phyloP scores from a whole-genome alignment of 768 basidiomycete species.

The Pisolithus orientalis region DNA sequence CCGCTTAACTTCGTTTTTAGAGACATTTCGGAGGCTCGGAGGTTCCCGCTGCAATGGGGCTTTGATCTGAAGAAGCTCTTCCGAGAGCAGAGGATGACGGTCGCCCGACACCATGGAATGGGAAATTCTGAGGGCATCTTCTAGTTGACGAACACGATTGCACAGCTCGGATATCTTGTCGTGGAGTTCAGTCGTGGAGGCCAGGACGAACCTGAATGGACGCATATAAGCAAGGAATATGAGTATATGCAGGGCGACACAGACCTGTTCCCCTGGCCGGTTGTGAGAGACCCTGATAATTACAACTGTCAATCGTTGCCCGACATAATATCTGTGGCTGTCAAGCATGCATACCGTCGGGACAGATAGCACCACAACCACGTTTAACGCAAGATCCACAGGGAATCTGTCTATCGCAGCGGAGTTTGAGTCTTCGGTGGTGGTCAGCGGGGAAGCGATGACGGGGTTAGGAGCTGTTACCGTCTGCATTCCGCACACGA shows the following conservation, averaged over 20 bases:
- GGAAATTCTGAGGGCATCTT: slow-evolving; percentile 58
- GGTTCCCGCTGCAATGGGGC: slow-evolving; percentile 68
- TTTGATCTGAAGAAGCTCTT: slow-evolving; percentile 71
- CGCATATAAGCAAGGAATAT: slow-evolving; percentile 2
- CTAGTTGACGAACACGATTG: slow-evolving; percentile 68
- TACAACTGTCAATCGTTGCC: background rate
- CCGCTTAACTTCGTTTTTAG: slow-evolving; percentile 41
- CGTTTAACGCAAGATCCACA: slow-evolving; percentile 79
- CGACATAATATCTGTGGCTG: slow-evolving; percentile 10
- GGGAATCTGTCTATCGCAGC: slow-evolving; percentile 69
- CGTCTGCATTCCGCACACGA: slow-evolving; percentile 79
- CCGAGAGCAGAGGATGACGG: slow-evolving; percentile 59
- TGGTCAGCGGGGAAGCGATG: background rate
- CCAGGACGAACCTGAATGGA: slow-evolving; percentile 62
- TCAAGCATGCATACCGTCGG: slow-evolving; percentile 46
- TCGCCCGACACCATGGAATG: slow-evolving; percentile 56
- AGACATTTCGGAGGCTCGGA: slow-evolving; percentile 34
- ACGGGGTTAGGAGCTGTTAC: slow-evolving; percentile 26
- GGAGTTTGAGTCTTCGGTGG: slow-evolving; percentile 23
- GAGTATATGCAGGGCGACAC: background rate
- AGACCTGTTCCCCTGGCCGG: slow-evolving; percentile 77
- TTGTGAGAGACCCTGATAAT: slow-evolving; percentile 63
- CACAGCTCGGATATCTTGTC: slow-evolving; percentile 76
- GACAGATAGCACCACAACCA: slow-evolving; percentile 77
- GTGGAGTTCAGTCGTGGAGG: slow-evolving; percentile 74